Percentiles rank a stretch among this genome's conserved stretches.
These are phyloP conservation scores for Lobosporangium transversale DNA, from an alignment of 192 early-diverging fungal species.

Conservation along the genomic window DNA sequence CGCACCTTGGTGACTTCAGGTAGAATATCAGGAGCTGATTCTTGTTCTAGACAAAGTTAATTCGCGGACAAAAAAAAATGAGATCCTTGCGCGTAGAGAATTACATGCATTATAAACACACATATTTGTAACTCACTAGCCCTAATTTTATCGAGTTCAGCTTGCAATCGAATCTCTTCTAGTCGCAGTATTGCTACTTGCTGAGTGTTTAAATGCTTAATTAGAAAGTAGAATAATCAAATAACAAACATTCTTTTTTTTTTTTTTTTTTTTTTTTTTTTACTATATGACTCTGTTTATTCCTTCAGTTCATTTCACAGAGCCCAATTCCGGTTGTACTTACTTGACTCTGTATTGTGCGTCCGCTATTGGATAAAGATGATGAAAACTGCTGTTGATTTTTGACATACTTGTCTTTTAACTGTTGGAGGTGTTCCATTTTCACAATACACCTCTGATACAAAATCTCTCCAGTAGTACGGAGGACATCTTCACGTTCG, in stretches of 20 bases:
- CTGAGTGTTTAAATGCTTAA: constrained; percentile 5
- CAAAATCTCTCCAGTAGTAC: constrained; percentile 22
- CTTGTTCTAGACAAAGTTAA: background rate
- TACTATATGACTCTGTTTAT: background rate
- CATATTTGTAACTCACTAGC: constrained; percentile 1
- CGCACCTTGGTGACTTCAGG: constrained; percentile 27
- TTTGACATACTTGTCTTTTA: background rate
- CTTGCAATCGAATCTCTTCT: constrained; percentile 22
- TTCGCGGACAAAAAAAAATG: background rate
- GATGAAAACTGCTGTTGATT: background rate
- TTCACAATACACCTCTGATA: constrained; percentile 27
- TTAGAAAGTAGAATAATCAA: background rate
- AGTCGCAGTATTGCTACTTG: constrained; percentile 28
- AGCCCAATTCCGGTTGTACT: no score
- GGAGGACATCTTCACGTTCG: constrained; percentile 20
- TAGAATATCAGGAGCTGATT: background rate
- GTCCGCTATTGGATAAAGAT: no score
- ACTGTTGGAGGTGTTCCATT: constrained; percentile 10
- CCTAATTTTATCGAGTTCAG: constrained; percentile 8
- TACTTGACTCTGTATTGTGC: constrained; percentile 5
- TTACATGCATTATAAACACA: background rate
- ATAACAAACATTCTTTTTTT: background rate
- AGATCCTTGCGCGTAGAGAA: background rate
- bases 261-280: no score
- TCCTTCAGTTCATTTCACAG: background rate